These are phyloP conservation scores for Knufia fluminis DNA, from an alignment of 2,329 filamentous ascomycete species.

Conservation along the genomic window DNA sequence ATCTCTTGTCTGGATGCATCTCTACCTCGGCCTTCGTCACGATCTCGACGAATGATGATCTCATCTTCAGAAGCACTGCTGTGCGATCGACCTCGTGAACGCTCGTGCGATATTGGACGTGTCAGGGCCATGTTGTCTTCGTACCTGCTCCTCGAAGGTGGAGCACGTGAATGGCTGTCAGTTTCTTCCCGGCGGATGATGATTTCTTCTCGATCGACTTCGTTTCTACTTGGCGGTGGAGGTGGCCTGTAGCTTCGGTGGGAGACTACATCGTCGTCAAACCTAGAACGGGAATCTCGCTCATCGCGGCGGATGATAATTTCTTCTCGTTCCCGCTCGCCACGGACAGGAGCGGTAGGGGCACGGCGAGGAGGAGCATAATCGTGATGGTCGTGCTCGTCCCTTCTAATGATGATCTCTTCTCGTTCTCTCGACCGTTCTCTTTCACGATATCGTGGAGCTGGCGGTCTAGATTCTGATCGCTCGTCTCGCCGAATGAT, in stretches of 20 bases:
- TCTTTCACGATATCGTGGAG: conserved; percentile 10
- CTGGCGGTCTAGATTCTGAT: conserved; percentile 9
- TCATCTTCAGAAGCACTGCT: conserved; percentile 26
- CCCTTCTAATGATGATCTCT: conserved; percentile 32
- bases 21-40: conserved; percentile 26
- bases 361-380: conserved; percentile 6
- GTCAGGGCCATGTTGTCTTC: conserved; percentile 20
- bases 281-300: conserved; percentile 26
- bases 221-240: conserved; percentile 12
- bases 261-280: conserved; percentile 23
- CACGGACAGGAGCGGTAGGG: background rate
- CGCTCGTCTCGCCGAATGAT: conserved; percentile 28
- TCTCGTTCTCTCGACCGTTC: conserved; percentile 22
- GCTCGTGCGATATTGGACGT: conserved; percentile 21
- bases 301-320: conserved; percentile 31
- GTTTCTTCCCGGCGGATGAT: conserved; percentile 28
- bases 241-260: conserved; percentile 16
- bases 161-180: conserved; percentile 14
- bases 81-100: conserved; percentile 22
- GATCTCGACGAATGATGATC: conserved; percentile 33
- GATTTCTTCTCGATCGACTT: conserved; percentile 27
- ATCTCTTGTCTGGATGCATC: conserved; percentile 26
- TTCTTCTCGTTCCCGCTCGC: conserved; percentile 23
- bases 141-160: conserved; percentile 13
- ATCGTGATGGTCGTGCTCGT: conserved; percentile 23